Base-by-base conservation (phyloP, 1,284 basidiomycete species). In the Ceraceosorus guamensis region DNA sequence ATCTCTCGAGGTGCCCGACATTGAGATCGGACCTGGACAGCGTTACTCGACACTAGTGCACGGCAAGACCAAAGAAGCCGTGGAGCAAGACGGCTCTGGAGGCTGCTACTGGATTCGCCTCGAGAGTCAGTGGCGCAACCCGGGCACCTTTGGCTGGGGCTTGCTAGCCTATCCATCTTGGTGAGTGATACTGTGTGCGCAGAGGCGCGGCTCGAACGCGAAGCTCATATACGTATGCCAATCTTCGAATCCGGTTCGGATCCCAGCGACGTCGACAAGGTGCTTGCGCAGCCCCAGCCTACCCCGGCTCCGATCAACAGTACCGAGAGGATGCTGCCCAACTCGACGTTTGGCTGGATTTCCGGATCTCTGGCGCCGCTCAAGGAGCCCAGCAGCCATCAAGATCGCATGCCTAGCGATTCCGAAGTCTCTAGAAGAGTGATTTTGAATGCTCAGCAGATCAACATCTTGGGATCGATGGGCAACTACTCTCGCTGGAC, bases 21-120 rank as follows among this genome's bases (percentile, higher is more conserved):
- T 70, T 16, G 68, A 73, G 54, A 13, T 69, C 10, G 54, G 58
- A 0, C 44, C 64, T 0, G 71, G 71, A 5, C 70, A 74, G 46
- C 53, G 71, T 0, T 71, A 72, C 55, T 65, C 62, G 3, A 57
- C 52, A 11, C 56, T 72, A 10, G 55, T 63, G 31, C 46, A 39
- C 4, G 51, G 54, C 10, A 66, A 62, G 39, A 34, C 31, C 1
- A 7, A 37, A 3, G 24, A 32, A 2, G 33, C 67, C 18, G 60
- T 71, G 7, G 6, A 55, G 41, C 37, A 35, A 18, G 69, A 70
- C 52, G 56, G 46, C 0, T 37, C 16, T 30, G 47, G 46, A 0
- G 63, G 68, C 11, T 60, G 63, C 31, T 69, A 69, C 46, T 65
- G 62, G 58, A 55, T 67, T 52, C 51, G 65, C 8, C 43, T 62